Evolutionary conservation across 2,329 filamentous ascomycete species (phyloP).

Genomic region (Teratosphaeriaceae sp.): DNA sequence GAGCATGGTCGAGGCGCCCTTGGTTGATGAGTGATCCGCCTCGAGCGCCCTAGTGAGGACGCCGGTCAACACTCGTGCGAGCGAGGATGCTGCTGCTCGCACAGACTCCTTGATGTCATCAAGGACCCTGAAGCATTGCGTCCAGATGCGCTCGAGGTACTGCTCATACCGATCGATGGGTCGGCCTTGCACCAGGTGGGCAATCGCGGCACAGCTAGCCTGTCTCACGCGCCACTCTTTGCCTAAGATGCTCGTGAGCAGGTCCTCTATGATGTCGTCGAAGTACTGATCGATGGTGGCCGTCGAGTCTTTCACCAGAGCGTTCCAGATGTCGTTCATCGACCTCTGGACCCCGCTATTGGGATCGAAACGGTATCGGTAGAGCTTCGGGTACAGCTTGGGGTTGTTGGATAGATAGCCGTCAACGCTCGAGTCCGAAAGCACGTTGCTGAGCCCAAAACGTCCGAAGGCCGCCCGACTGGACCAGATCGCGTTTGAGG

Average conservation of each 20-base stretch:
- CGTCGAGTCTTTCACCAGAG: constrained; percentile 82
- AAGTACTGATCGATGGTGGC: constrained; percentile 74
- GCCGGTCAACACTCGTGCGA: constrained; percentile 79
- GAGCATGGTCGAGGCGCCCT: constrained; percentile 71
- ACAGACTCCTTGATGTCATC: constrained; percentile 96
- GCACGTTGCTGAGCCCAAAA: constrained; percentile 85
- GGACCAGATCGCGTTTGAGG: constrained; percentile 94
- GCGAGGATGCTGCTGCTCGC: constrained; percentile 67
- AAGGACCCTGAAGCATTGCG: constrained; percentile 77
- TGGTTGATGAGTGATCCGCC: constrained; percentile 59
- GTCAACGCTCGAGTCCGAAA: constrained; percentile 71
- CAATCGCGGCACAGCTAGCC: constrained; percentile 84
- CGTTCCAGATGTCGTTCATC: constrained; percentile 98
- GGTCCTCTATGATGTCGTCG: constrained; percentile 79
- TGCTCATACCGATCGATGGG: constrained; percentile 64
- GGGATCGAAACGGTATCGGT: constrained; percentile 89
- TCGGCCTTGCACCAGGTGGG: constrained; percentile 78
- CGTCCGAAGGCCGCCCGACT: constrained; percentile 93
- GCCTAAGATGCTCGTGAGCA: constrained; percentile 77
- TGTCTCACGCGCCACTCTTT: constrained; percentile 92
- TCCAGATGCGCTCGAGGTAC: constrained; percentile 81
- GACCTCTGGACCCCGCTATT: constrained; percentile 87
- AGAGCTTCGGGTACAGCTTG: constrained; percentile 92
- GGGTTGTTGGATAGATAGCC: constrained; percentile 71
- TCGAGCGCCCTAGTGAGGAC: constrained; percentile 81